A percentile compares a stretch with the other conserved stretches of the same genome.
Evolutionary conservation across 306 rosid genomes (phyloP).

Genomic region (Cucurbita argyrosperma): DNA sequence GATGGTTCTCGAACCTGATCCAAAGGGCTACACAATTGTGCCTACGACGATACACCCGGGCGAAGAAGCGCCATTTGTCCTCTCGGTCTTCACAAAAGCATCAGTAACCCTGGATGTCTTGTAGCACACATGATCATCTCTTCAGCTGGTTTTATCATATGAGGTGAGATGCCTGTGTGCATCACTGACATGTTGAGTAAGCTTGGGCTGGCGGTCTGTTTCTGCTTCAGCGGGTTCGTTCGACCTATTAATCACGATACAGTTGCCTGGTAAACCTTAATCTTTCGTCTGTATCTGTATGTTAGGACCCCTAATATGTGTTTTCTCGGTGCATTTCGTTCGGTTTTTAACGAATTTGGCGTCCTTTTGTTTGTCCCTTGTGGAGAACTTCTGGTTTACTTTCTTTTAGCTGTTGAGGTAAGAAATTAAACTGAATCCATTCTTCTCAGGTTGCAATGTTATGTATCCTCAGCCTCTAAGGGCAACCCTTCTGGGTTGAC

Average conservation of each 20-base stretch:
- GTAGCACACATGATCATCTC: slow-evolving; percentile 21
- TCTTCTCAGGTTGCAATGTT: not conserved
- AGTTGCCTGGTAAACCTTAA: not conserved
- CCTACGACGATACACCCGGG: slow-evolving; percentile 98
- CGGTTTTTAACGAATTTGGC: not conserved
- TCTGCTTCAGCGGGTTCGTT: slow-evolving; percentile 15
- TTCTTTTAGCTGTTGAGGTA: not conserved
- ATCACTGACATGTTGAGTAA: slow-evolving; percentile 22
- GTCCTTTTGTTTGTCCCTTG: not conserved
- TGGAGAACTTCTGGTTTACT: not conserved
- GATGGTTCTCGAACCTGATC: slow-evolving; percentile 98
- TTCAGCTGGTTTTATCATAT: slow-evolving; percentile 16
- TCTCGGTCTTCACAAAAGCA: slow-evolving; percentile 96
- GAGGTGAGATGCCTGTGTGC: slow-evolving; percentile 9
- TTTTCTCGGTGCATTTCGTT: not conserved
- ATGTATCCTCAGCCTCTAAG: not conserved
- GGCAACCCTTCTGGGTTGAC: not conserved
- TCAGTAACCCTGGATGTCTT: slow-evolving; percentile 76
- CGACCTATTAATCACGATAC: slow-evolving; percentile 12
- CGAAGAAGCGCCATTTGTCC: slow-evolving; percentile 99
- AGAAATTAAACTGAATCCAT: not conserved
- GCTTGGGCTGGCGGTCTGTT: slow-evolving; percentile 39
- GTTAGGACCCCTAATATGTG: not conserved
- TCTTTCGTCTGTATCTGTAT: not conserved
- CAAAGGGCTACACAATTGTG: slow-evolving; percentile 94